Evolutionary conservation across 2,329 filamentous ascomycete genomes (phyloP), one percentile per base, ranked within the genome.

Genomic region (Colletotrichum australisinense): DNA sequence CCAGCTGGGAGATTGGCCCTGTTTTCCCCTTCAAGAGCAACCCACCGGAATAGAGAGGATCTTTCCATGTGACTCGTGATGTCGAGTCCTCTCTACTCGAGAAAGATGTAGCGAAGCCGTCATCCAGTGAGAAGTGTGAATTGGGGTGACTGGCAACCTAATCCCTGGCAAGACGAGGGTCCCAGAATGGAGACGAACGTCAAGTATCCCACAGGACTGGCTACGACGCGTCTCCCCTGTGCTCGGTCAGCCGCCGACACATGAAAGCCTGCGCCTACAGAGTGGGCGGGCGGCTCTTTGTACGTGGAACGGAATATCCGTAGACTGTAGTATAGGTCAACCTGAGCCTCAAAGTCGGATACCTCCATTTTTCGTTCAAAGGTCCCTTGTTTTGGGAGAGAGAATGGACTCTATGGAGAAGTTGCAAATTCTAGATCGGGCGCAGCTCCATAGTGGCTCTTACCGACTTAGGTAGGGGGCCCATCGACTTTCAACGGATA

Each of bases 201-300:
- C n/a, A 30, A 28, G 1, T 26, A 19, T 66, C 24, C 63, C 19
- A 49, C 19, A 53, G 28, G 57, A 67, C 28, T 57, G 69, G 69
- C 19, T 49, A n/a, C 42, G 42, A n/a, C 42, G 19, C 42, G 67
- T 16, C 28, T 63, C 30, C 57, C 69, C 57, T 35, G 14, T 56
- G 19, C 35, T 67, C 69, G 69, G 64, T 63, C 69, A 56, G 63
- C 69, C 57, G 64, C 63, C 56, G 49, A 49, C 56, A 30, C 26
- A 63, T 60, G 24, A 42, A 42, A 67, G 49, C 28, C 42, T 55
- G 69, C 64, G 69, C 26, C 57, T 26, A 52, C 35, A 53, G 11
- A 26, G 28, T 12, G 62, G 42, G 28, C 7, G 62, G 42, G 9
- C 35, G 9, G 19, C 12, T 46, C 42, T 42, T 42, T 22, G 59